phyloP scores from a whole-genome alignment of 2,329 filamentous ascomycete genomes.

The Colletotrichum euphorbiae region DNA sequence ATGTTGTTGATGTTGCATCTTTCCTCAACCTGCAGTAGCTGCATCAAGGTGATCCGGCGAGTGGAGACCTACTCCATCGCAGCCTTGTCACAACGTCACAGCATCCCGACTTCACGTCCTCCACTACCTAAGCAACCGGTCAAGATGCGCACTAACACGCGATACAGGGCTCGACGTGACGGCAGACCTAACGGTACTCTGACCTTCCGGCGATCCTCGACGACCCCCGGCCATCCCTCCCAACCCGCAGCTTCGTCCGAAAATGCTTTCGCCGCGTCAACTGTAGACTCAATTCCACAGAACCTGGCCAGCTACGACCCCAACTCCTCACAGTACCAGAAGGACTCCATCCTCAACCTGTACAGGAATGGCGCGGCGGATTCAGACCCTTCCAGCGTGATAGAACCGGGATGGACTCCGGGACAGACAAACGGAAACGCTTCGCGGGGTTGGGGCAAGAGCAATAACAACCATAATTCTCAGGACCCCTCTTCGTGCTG shows the following conservation, averaged over 20 bases:
- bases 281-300: constrained; percentile 48
- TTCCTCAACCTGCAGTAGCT: background rate
- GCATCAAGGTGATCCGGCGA: background rate
- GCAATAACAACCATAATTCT: constrained; percentile 76
- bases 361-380: constrained; percentile 62
- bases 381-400: constrained; percentile 72
- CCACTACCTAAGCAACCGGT: background rate
- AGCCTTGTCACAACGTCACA: constrained; percentile 25
- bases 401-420: constrained; percentile 83
- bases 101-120: background rate
- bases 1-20: background rate
- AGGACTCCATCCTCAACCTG: constrained; percentile 82
- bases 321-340: constrained; percentile 74
- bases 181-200: constrained; percentile 71
- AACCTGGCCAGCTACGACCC: constrained; percentile 52
- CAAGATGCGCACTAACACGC: constrained; percentile 6
- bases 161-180: constrained; percentile 67
- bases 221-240: constrained; percentile 61
- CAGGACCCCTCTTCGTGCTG: constrained; percentile 93
- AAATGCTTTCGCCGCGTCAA: constrained; percentile 47
- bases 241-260: constrained; percentile 52
- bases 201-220: constrained; percentile 73
- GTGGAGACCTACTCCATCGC: background rate
- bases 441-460: constrained; percentile 80
- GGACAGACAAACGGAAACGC: constrained; percentile 73